Evolutionary conservation across 805 yeast species (phyloP).

Genomic region (Tetrapisispora iriomotensis): DNA sequence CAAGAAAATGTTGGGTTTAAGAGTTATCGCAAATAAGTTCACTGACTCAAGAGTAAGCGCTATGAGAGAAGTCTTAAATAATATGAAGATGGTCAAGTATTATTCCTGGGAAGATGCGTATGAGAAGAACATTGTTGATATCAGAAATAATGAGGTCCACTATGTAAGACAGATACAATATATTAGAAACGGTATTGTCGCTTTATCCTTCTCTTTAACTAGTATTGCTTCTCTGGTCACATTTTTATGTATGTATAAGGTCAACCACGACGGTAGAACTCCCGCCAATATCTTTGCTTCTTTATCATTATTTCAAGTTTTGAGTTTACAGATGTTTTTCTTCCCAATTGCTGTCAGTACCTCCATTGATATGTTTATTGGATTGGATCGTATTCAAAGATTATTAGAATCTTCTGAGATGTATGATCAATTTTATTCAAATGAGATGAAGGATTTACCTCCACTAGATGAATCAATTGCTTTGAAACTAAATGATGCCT

Average conservation of each 20-base stretch:
- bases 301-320: slow-evolving; percentile 52
- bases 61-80: slow-evolving; percentile 68
- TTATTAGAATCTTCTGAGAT: slow-evolving; percentile 38
- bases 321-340: slow-evolving; percentile 54
- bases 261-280: slow-evolving; percentile 32
- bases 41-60: slow-evolving; percentile 72
- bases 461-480: slow-evolving; percentile 31
- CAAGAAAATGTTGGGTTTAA: slow-evolving; percentile 41
- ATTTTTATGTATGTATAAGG: slow-evolving; percentile 38
- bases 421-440: slow-evolving; percentile 14
- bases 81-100: slow-evolving; percentile 74
- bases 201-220: slow-evolving; percentile 60
- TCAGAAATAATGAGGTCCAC: slow-evolving; percentile 53
- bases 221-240: slow-evolving; percentile 60
- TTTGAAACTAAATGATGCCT: slow-evolving; percentile 41
- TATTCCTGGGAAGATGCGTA: slow-evolving; percentile 91
- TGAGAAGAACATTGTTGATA: slow-evolving; percentile 40
- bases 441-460: slow-evolving; percentile 11
- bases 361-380: slow-evolving; percentile 57
- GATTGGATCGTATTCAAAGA: slow-evolving; percentile 47
- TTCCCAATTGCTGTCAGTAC: slow-evolving; percentile 63
- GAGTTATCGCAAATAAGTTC: slow-evolving; percentile 47
- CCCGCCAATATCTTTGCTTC: slow-evolving; percentile 66
- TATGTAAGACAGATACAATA: slow-evolving; percentile 55
- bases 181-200: slow-evolving; percentile 51